Evolutionary conservation across 2,329 filamentous ascomycete genomes (phyloP), one percentile per base, ranked within the genome.

Genomic region (Chaetomiaceae sp.): DNA sequence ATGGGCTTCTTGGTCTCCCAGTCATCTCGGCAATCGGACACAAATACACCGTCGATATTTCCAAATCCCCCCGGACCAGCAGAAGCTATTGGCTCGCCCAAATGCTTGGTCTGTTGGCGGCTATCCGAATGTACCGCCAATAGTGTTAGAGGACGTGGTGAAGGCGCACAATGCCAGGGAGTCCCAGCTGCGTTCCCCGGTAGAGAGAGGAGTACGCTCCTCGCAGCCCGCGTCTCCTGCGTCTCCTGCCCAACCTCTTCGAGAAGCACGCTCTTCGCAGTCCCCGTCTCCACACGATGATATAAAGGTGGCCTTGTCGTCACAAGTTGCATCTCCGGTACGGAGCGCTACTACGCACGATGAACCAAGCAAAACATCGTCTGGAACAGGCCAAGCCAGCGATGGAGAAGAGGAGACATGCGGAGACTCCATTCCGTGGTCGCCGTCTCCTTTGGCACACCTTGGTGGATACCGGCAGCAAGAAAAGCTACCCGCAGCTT

Each of bases 61-160:
- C 16, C 65, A 51, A 21, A 65, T 76, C 6, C 70, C 73, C 0
- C 65, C 62, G 14, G 67, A 73, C 36, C 75, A 78, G 56, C 64
- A 64, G 23, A 48, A 49, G 4, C 60, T 76, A 2, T 62, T 77
- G 1, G 65, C 69, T 2, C 51, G 59, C 0, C 45, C 63, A 3
- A 63, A 67, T 47, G 66, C 73, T 1, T 76, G 74, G 74, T 55
- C 53, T 8, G 57, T 59, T 16, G 61, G 64, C 9, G 65, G 62
- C 2, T 29, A 61, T 3, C 56, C 59, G 37, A 69, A 71, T 41
- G 58, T 75, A 10, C 74, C 74, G 1, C 51, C 55, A 2, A 61
- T 67, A 34, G 67, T 74, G 9, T 48, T 74, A 16, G 56, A 72
- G 33, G 62, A 62, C 2, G 49, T 69, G 6, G 67, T 60, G n/a